Evolutionary conservation across 2,329 filamentous ascomycete genomes (phyloP).

Genomic region (Paramyrothecium roridum): DNA sequence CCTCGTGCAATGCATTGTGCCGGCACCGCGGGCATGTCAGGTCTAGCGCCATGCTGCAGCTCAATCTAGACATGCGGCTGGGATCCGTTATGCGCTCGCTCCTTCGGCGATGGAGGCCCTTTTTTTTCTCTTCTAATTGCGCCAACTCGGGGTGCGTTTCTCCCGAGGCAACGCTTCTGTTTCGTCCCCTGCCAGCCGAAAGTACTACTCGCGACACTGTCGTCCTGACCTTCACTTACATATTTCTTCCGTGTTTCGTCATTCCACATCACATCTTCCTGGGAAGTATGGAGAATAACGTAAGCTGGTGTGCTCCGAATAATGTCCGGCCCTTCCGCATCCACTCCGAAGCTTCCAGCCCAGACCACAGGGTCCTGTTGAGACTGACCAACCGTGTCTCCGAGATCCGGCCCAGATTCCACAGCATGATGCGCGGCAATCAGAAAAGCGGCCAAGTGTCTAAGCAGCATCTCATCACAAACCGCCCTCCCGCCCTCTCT

Average conservation of each 20-base stretch:
- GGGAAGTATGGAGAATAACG: neutral
- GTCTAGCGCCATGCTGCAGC: neutral
- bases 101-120: neutral
- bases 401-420: neutral
- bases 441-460: too few relatives aligned
- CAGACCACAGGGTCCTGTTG: neutral
- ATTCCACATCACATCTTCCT: neutral
- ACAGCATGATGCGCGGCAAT: too few relatives aligned
- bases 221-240: neutral
- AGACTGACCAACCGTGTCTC: neutral
- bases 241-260: neutral
- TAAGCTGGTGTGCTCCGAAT: neutral
- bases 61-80: too few relatives aligned
- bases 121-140: neutral
- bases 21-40: neutral
- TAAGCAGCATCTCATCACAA: too few relatives aligned
- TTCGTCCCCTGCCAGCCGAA: too few relatives aligned
- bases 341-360: neutral
- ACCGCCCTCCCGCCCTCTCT: too few relatives aligned
- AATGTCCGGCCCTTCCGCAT: neutral
- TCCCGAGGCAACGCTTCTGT: too few relatives aligned
- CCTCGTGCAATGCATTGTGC: neutral
- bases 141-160: too few relatives aligned
- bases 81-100: neutral
- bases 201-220: neutral